Base-by-base conservation (phyloP, 768 basidiomycete genomes). In the Jaapia argillacea region DNA sequence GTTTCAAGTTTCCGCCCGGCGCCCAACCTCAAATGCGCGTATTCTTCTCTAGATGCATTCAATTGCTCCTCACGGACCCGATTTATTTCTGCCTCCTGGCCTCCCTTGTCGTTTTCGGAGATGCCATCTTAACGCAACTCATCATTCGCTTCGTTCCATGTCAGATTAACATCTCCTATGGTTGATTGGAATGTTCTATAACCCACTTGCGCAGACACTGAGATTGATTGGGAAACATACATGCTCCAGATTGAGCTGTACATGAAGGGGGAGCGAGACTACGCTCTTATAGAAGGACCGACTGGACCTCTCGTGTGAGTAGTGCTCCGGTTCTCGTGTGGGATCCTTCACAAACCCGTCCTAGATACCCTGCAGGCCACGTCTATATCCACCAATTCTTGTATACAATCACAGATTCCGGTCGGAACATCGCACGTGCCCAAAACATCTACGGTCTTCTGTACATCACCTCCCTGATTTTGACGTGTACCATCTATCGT, bases 161-260 rank as follows among this genome's bases (percentile, higher is more conserved):
- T 96, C 52, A 69, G 85, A 62, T 41, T 42, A 35, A 42, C 25
- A 25, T 7, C 48, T 48, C 47, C 38, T 23, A 38, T 36, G 27
- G 20, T 14, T 22, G 26, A 24, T 48, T 35, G 37, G 23, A 39
- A 42, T 24, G 20, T 40, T 54, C 44, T 57, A 57, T 48, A 40
- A 48, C 36, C 31, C 10, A 33, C 35, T 48, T 27, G 52, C 42
- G 41, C 67, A 97, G 94, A 93, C 65, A 98, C 96, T 7, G 93
- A 99, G 64, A 99, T 99, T 54, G 96, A 99, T 64, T 98, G 89
- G 81, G 75, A 82, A 55, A 97, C 96, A 0, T 99, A 99, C 58
- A 90, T 97, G 79, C 67, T 82, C 42, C 96, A 98, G 42, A 74
- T 86, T 1, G 72, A 81, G 44, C 58, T 84, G 33, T 91, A 87